Base-by-base conservation (phyloP, 1,284 basidiomycete species). In the Cutaneotrichosporon daszewskae region DNA sequence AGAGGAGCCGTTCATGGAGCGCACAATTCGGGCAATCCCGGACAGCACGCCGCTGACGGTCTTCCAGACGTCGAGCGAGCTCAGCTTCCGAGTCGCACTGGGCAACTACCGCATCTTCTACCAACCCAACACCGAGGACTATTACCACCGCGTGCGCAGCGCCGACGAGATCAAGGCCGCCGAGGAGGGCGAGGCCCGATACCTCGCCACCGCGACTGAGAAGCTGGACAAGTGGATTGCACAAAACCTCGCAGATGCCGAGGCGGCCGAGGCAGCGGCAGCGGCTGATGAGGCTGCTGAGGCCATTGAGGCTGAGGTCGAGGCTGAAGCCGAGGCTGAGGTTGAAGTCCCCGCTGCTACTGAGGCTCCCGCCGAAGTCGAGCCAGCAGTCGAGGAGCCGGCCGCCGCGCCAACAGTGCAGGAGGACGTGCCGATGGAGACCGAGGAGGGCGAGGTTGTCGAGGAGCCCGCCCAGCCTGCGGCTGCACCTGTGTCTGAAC, bases 101-200 rank as follows among this genome's bases (percentile, higher is more conserved):
- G 77, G 80, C 37, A 78, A 76, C 50, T 88, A 87, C 75, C 82
- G 81, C 66, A 68, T 89, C 49, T 75, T 85, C 71, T 87, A 85
- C 62, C 84, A 82, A 55, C 75, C 73, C 8, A 56, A 58, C 19
- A 69, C 64, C 16, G 66, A 69, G 51, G 68, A 71, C 55, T 68
- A 60, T 45, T 69, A 62, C 59, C 52, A 62, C 45, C 56, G 60
- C n/a, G 10, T 40, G 45, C 50, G 56, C 11, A 40, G 55, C 18
- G 51, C 58, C 18, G 53, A 49, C 28, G 47, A 59, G 23, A 56
- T 57, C 27, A 57, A 55, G 38, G 55, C 43, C 37, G 47, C 53
- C 16, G 55, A 56, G 23, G 55, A 52, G n/a, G 44, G 43, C 20
- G 43, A 32, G 32, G 46, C 43, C 17, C n/a, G n/a, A n/a, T n/a